These are phyloP conservation scores for Beauveria sp. DNA, from an alignment of 2,329 filamentous ascomycete genomes.

Conservation along the genomic window DNA sequence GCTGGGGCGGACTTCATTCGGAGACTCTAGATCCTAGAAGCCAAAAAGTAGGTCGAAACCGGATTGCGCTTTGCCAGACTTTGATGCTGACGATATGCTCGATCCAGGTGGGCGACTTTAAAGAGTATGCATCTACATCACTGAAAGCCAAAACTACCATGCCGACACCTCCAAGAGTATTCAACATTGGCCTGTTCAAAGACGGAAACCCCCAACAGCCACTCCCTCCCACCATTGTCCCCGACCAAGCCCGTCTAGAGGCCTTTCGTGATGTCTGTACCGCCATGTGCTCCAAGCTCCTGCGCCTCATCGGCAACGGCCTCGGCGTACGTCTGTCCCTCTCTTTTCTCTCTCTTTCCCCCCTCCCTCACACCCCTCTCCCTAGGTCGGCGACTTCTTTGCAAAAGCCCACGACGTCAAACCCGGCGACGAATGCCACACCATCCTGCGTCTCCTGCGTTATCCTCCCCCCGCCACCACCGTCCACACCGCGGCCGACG, in stretches of 20 bases:
- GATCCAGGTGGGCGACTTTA: conserved; percentile 68
- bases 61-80: neutral
- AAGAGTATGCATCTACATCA: conserved; percentile 54
- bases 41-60: conserved; percentile 54
- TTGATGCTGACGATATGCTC: neutral
- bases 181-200: conserved; percentile 81
- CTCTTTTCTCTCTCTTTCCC: conserved; percentile 9
- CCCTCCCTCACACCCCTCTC: neutral
- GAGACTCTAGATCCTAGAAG: conserved; percentile 81
- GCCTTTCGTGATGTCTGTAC: conserved; percentile 66
- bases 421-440: conserved; percentile 39
- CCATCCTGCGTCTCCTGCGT: conserved; percentile 63
- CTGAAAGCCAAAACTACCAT: conserved; percentile 7
- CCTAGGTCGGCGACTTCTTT: conserved; percentile 45
- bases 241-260: conserved; percentile 53
- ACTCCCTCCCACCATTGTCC: conserved; percentile 56
- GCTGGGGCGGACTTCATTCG: conserved; percentile 81
- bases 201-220: conserved; percentile 66
- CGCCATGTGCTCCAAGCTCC: conserved; percentile 61
- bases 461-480: conserved; percentile 52
- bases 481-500: conserved; percentile 44
- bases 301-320: conserved; percentile 70
- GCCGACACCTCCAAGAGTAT: conserved; percentile 50
- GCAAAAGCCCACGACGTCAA: conserved; percentile 39
- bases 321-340: conserved; percentile 46